Evolutionary conservation across 371 early-diverging fungal species (phyloP).

Genomic region (Sporodiniella umbellata): DNA sequence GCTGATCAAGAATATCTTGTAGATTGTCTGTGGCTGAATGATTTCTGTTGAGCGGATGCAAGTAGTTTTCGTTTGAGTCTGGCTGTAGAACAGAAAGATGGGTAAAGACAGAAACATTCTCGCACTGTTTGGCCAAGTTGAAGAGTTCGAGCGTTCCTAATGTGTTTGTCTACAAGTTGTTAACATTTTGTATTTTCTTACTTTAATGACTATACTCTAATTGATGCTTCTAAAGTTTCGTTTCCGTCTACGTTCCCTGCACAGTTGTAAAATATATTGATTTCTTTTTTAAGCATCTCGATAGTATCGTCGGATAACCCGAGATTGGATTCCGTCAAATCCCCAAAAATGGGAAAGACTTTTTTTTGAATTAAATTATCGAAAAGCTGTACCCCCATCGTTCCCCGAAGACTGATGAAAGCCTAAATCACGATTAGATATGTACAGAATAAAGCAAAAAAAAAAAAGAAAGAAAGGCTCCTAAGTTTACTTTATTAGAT

Average conservation of each 20-base stretch:
- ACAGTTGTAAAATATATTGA: constrained; percentile 53
- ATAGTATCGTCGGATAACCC: constrained; percentile 48
- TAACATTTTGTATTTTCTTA: no score
- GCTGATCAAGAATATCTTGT: constrained; percentile 5
- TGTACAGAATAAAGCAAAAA: no score
- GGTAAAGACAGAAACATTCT: constrained; percentile 41
- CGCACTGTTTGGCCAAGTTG: constrained; percentile 51
- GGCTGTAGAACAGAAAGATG: constrained; percentile 54
- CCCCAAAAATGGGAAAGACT: constrained; percentile 50
- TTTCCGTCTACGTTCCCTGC: constrained; percentile 57
- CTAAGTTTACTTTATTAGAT: constrained; percentile 33
- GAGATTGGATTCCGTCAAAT: constrained; percentile 43
- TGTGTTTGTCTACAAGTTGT: constrained; percentile 42
- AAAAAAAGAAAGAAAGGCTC: no score
- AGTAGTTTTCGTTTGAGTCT: constrained; percentile 31
- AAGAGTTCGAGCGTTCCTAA: constrained; percentile 50
- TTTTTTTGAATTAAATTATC: constrained; percentile 48
- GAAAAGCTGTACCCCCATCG: constrained; percentile 34
- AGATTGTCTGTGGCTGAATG: constrained; percentile 23
- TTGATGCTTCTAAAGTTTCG: constrained; percentile 45
- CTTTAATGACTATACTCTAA: constrained; percentile 33
- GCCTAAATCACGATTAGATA: no score
- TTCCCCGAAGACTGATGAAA: constrained; percentile 36
- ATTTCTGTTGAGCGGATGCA: constrained; percentile 45
- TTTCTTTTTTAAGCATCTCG: constrained; percentile 36